Percentiles rank a stretch among this genome's conserved stretches.
phyloP scores from a whole-genome alignment of 2,329 filamentous ascomycete species.

The Diaporthe longicolla region DNA sequence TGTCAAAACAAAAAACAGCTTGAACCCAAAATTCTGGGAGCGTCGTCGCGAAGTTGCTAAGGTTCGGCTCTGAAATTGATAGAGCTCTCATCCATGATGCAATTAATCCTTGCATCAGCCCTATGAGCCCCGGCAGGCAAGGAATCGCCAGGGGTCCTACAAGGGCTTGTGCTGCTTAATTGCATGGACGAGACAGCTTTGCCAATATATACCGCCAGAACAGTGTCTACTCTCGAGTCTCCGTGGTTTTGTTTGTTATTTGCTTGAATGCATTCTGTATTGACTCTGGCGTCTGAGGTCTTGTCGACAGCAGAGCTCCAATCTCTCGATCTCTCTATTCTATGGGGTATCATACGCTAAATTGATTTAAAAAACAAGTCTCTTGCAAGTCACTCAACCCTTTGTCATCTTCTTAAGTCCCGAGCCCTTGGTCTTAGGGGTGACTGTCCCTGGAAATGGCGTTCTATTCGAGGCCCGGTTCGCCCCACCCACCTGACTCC shows the following conservation, averaged over 20 bases:
- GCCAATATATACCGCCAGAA: too few species aligned
- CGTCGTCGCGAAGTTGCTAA: not conserved
- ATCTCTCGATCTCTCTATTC: slow-evolving; percentile 27
- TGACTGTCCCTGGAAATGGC: slow-evolving; percentile 57
- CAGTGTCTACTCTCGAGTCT: not conserved
- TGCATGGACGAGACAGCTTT: slow-evolving; percentile 2
- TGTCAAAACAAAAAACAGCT: not conserved
- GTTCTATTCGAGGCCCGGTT: slow-evolving; percentile 53
- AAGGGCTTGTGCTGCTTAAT: slow-evolving; percentile 12
- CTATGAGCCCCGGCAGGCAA: slow-evolving; percentile 41
- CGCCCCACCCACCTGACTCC: slow-evolving; percentile 70
- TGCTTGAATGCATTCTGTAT: not conserved
- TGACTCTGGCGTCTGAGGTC: not conserved
- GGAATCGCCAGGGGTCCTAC: slow-evolving; percentile 10
- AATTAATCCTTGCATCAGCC: slow-evolving; percentile 42
- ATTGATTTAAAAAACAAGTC: not conserved
- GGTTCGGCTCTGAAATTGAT: slow-evolving; percentile 28
- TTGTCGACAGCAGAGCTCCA: not conserved
- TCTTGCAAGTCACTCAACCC: slow-evolving; percentile 41
- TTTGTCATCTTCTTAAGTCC: slow-evolving; percentile 54
- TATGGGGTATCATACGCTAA: slow-evolving; percentile 40
- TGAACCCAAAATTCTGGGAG: not conserved
- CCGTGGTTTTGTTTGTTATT: not conserved
- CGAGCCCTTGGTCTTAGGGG: slow-evolving; percentile 55
- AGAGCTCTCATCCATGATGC: slow-evolving; percentile 40